phyloP scores from a whole-genome alignment of 352 stramenopile genomes.

The Globisporangium orthogonon region DNA sequence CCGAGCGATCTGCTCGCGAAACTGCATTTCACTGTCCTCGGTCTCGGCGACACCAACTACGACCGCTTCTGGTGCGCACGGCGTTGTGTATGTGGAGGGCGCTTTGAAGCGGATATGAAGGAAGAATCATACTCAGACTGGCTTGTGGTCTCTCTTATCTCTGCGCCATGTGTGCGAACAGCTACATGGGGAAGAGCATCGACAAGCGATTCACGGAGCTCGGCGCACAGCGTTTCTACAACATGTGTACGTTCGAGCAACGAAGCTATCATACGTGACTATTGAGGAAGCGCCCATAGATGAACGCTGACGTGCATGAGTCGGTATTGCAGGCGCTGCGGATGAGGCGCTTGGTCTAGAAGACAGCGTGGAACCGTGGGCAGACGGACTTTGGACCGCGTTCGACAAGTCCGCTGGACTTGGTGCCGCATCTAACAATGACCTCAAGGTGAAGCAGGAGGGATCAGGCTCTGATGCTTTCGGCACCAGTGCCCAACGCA shows the following conservation, averaged over 20 bases:
- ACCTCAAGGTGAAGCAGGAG: slow-evolving; percentile 16
- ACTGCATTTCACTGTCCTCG: slow-evolving; percentile 86
- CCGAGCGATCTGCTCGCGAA: slow-evolving; percentile 68
- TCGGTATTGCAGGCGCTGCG: slow-evolving; percentile 46
- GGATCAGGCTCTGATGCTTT: slow-evolving; percentile 2
- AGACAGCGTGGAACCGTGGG: slow-evolving; percentile 92
- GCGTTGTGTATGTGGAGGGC: background rate
- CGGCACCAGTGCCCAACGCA: background rate
- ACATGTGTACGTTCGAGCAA: slow-evolving; percentile 28
- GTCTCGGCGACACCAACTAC: slow-evolving; percentile 96
- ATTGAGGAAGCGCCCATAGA: background rate
- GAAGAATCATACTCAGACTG: background rate
- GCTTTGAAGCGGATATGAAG: background rate
- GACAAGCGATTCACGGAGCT: slow-evolving; percentile 87
- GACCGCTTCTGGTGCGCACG: slow-evolving; percentile 90
- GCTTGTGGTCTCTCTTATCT: background rate
- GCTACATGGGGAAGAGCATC: slow-evolving; percentile 85
- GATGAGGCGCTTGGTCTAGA: slow-evolving; percentile 94
- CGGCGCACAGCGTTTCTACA: slow-evolving; percentile 75
- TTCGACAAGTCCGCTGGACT: slow-evolving; percentile 32
- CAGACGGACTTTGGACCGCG: slow-evolving; percentile 45
- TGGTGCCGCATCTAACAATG: slow-evolving; percentile 13
- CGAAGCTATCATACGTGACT: background rate
- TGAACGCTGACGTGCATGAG: background rate
- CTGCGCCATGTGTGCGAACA: slow-evolving; percentile 6